A percentile compares a stretch with the other conserved stretches of the same genome.
Conservation (phyloP, 352 stramenopile genomes). For the Pythium oligandrum region DNA sequence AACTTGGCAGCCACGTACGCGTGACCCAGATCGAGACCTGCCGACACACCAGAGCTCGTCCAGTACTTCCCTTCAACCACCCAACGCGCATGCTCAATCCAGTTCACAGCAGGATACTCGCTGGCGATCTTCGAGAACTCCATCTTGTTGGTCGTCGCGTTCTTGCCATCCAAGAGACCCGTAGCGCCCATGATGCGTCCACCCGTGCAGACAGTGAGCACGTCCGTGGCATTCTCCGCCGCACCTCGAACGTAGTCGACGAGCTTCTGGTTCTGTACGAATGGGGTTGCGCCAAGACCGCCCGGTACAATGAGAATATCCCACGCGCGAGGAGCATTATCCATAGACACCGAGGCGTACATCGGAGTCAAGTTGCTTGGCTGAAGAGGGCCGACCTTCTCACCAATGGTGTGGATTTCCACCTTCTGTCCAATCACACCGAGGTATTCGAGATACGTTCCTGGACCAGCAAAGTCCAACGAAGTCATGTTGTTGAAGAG, state of each 20-base stretch:
- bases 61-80: conserved; percentile 48
- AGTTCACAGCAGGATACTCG: conserved; percentile 30
- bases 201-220: conserved; percentile 58
- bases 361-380: conserved; percentile 34
- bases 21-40: conserved; percentile 58
- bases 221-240: conserved; percentile 24
- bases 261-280: conserved; percentile 34
- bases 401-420: conserved; percentile 48
- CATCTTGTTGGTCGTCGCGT: conserved; percentile 66
- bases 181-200: conserved; percentile 35
- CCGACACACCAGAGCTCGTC: conserved; percentile 58
- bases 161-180: conserved; percentile 35
- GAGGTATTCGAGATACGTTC: conserved; percentile 55
- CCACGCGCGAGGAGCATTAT: conserved; percentile 18
- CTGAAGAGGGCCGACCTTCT: conserved; percentile 26
- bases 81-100: conserved; percentile 57
- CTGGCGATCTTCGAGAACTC: conserved; percentile 30
- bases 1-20: conserved; percentile 33
- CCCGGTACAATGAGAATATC: conserved; percentile 47
- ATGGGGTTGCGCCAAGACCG: conserved; percentile 18
- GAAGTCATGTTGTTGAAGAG: conserved; percentile 54
- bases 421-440: conserved; percentile 33
- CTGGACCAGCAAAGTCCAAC: conserved; percentile 56
- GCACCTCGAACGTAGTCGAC: conserved; percentile 30
- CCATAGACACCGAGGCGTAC: conserved; percentile 28